Conservation (phyloP, 2,329 filamentous ascomycete species). For the Dactylellina parvicollis region DNA sequence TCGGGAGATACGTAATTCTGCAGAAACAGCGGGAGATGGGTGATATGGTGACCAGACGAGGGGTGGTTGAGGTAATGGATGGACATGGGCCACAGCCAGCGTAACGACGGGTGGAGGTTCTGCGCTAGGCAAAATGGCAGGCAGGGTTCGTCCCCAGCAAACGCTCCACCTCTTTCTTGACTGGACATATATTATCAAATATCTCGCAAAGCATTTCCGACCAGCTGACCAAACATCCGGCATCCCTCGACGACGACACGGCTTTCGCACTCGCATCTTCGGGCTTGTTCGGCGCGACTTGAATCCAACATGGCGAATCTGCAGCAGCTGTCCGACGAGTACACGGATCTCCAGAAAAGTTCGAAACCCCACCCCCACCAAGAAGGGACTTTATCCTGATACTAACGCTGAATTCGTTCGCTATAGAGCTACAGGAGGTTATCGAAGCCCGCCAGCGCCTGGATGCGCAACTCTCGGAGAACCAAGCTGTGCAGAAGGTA, state of each 20-base stretch:
- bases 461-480: slow-evolving; percentile 93
- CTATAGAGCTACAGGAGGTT: slow-evolving; percentile 77
- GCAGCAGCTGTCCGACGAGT: slow-evolving; percentile 86
- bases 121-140: slow-evolving; percentile 40
- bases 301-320: slow-evolving; percentile 72
- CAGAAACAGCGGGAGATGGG: slow-evolving; percentile 18
- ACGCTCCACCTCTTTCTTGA: slow-evolving; percentile 2
- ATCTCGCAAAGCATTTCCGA: slow-evolving; percentile 25
- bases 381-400: not conserved
- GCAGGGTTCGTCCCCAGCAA: slow-evolving; percentile 14
- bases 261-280: not conserved
- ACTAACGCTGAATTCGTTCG: slow-evolving; percentile 7
- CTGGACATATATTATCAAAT: slow-evolving; percentile 25
- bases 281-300: not conserved
- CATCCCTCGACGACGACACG: not conserved
- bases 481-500: slow-evolving; percentile 84
- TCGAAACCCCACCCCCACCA: slow-evolving; percentile 55
- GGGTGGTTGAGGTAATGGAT: not conserved
- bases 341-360: slow-evolving; percentile 86
- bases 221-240: slow-evolving; percentile 14
- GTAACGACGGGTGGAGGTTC: slow-evolving; percentile 29
- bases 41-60: slow-evolving; percentile 7
- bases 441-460: slow-evolving; percentile 87
- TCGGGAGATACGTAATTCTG: slow-evolving; percentile 35
- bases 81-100: not conserved